Base-by-base conservation (phyloP, 345 rosid genomes). In the Clarkia xantiana region DNA sequence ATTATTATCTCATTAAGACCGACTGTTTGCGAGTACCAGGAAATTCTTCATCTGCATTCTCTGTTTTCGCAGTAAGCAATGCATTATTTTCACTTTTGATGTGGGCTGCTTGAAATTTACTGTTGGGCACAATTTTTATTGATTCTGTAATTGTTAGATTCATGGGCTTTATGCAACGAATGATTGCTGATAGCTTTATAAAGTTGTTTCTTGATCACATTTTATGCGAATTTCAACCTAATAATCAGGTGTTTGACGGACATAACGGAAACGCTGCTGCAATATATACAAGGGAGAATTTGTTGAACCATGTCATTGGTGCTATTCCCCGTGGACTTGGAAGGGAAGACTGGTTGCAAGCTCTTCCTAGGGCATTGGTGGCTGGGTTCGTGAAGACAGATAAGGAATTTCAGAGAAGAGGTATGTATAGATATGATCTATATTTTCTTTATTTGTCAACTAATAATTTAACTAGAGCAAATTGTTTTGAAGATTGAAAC, bases 241-340 rank as follows among this genome's bases (percentile, higher is more conserved):
- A 39, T 29, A 58, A 61, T 60, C 68, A 85, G 97, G 71, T 89
- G 52, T 85, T 85, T 60, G 97, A 89, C 45, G 97, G 97, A 38
- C 97, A 85, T 58, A 85, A 85, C 61, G 97, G 97, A 54, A 80
- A 75, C 68, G 94, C 95, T 38, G 97, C 95, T 7, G 95, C 97
- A 23, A 67, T 89, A 52, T 85, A 53, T 64, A 75, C 97, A 0
- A 82, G 62, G 68, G 95, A 89, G 66, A 63, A 89, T 66, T 61
- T 89, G 40, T 60, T 84, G 58, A 71, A 62, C 56, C 80, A 84
- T 71, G 77, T 89, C 11, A 47, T 82, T 52, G 59, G 81, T 62
- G 95, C 95, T 43, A 73, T 89, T 63, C 87, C 95, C 10, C 52
- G 43, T 14, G 87, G 86, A 2, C 86, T 82, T 60, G 80, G 75